These are phyloP conservation scores for Lavandula angustifolia DNA, from an alignment of 257 asterid genomes.

Conservation along the genomic window DNA sequence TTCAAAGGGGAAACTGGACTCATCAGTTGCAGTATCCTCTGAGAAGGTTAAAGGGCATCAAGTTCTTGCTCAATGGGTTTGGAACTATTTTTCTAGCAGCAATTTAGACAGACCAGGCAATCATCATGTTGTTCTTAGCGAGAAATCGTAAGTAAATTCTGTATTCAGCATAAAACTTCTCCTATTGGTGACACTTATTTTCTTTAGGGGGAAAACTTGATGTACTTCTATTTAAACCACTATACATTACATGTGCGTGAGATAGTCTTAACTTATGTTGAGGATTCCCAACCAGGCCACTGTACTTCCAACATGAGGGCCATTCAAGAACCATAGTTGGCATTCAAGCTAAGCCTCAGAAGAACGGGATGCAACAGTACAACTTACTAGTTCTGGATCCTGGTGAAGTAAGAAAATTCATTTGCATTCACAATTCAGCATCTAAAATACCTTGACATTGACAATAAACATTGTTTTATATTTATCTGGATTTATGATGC, in stretches of 20 bases:
- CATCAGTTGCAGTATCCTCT: constrained; percentile 29
- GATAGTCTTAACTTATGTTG: constrained; percentile 31
- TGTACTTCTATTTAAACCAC: background rate
- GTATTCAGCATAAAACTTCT: background rate
- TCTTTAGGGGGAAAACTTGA: background rate
- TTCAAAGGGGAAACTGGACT: constrained; percentile 44
- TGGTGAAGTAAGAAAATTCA: constrained; percentile 57
- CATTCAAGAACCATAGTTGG: constrained; percentile 94
- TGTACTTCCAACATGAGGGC: constrained; percentile 94
- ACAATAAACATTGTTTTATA: constrained; percentile 16
- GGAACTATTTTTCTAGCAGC: constrained; percentile 73
- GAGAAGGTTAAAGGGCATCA: constrained; percentile 51
- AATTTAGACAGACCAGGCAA: constrained; percentile 39
- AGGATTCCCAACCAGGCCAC: constrained; percentile 59
- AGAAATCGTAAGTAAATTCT: constrained; percentile 69
- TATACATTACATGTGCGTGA: constrained; percentile 3
- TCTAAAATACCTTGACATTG: background rate
- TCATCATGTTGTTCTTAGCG: constrained; percentile 55
- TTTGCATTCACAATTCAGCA: constrained; percentile 10
- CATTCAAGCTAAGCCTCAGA: constrained; percentile 66
- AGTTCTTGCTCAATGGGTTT: constrained; percentile 77
- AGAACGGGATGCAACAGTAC: constrained; percentile 55
- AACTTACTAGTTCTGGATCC: constrained; percentile 83
- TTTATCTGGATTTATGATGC: constrained; percentile 13
- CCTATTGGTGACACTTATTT: constrained; percentile 7